Evolutionary conservation across 257 asterid genomes (phyloP).

Genomic region (Fraxinus quadrangulata): DNA sequence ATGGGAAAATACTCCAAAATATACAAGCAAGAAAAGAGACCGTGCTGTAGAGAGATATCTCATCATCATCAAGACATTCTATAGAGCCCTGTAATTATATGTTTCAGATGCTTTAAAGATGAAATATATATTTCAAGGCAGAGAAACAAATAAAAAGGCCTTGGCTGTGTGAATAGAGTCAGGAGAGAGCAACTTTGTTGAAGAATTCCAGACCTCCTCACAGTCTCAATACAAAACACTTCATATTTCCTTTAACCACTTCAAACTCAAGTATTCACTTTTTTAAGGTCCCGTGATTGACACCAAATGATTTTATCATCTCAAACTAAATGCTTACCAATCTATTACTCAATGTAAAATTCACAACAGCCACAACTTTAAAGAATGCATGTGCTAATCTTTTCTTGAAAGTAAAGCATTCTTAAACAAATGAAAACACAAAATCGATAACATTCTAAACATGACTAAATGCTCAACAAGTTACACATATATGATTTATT

Average conservation of each 20-base stretch:
- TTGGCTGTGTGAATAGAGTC: neutral
- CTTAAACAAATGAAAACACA: conserved; percentile 2
- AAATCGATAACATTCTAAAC: neutral
- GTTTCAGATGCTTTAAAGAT: neutral
- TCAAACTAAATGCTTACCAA: neutral
- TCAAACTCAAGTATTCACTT: neutral
- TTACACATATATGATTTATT: conserved; percentile 1
- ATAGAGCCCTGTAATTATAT: neutral
- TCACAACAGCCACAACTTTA: conserved; percentile 1
- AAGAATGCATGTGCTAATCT: neutral
- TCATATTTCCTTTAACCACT: neutral
- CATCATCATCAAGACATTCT: neutral
- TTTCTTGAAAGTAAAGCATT: conserved; percentile 16
- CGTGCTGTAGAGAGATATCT: neutral
- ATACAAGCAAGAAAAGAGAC: neutral
- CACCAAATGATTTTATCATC: neutral
- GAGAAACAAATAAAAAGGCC: neutral
- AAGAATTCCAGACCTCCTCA: neutral
- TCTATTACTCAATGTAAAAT: neutral
- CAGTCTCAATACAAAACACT: neutral
- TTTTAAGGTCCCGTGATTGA: neutral
- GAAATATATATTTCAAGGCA: neutral
- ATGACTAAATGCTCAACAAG: conserved; percentile 11
- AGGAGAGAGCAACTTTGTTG: neutral
- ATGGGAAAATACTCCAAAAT: neutral